Evolutionary conservation across 1,139 yeast species (phyloP).

Genomic region (Sugiyamaella novakii): DNA sequence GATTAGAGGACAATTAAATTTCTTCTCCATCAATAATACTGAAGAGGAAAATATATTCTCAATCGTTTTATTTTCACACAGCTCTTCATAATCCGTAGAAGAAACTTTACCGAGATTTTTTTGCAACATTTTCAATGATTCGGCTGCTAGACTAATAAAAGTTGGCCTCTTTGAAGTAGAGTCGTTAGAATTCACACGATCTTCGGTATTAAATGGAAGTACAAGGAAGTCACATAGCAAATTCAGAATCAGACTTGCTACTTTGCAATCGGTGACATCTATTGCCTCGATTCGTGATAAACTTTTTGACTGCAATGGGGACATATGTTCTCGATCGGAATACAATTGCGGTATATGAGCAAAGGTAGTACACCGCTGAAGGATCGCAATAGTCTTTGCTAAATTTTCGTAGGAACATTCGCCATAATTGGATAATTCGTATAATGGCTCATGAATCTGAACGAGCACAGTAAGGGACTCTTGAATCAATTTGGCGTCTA

Average conservation of each 20-base stretch:
- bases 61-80: conserved; percentile 53
- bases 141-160: conserved; percentile 62
- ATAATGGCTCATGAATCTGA: conserved; percentile 34
- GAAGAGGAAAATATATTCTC: conserved; percentile 35
- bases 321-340: conserved; percentile 38
- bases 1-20: conserved; percentile 31
- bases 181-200: conserved; percentile 32
- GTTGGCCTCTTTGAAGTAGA: conserved; percentile 56
- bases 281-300: conserved; percentile 33
- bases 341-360: conserved; percentile 38
- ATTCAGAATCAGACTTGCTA: conserved; percentile 27
- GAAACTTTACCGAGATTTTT: conserved; percentile 39
- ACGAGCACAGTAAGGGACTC: conserved; percentile 38
- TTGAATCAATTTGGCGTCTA: conserved; percentile 35
- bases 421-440: conserved; percentile 24
- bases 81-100: conserved; percentile 39
- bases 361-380: conserved; percentile 34
- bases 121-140: conserved; percentile 50
- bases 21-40: conserved; percentile 29
- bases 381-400: conserved; percentile 27
- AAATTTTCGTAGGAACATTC: conserved; percentile 25
- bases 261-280: conserved; percentile 1
- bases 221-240: conserved; percentile 30
- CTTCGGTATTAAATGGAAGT: conserved; percentile 39
- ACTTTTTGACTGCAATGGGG: conserved; percentile 41